These are phyloP conservation scores for Myxozyma mucilagina DNA, from an alignment of 805 yeast species.

Conservation along the genomic window DNA sequence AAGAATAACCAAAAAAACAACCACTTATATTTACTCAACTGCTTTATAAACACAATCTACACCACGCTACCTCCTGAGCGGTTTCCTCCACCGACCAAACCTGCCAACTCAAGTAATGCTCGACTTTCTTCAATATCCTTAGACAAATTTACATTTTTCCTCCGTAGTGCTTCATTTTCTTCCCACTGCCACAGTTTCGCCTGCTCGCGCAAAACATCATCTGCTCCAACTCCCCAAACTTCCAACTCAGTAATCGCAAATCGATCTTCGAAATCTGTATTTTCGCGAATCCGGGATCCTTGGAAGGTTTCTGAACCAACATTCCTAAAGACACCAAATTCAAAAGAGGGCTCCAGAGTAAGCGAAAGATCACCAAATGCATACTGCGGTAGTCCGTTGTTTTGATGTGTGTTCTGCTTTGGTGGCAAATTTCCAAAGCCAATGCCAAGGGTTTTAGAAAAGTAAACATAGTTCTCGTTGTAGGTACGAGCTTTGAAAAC, in stretches of 20 bases:
- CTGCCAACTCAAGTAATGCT: slow-evolving; percentile 84
- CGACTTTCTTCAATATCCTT: slow-evolving; percentile 55
- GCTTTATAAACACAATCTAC: slow-evolving; percentile 28
- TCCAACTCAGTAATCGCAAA: slow-evolving; percentile 74
- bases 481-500: slow-evolving; percentile 46
- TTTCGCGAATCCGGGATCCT: slow-evolving; percentile 42
- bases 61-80: slow-evolving; percentile 52
- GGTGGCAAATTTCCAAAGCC: slow-evolving; percentile 81
- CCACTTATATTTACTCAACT: not conserved
- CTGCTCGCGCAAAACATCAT: slow-evolving; percentile 75
- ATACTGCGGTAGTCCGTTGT: slow-evolving; percentile 40
- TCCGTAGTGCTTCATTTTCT: slow-evolving; percentile 74
- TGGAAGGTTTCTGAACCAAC: slow-evolving; percentile 48
- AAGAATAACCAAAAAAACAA: not conserved
- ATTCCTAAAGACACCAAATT: slow-evolving; percentile 78
- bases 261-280: slow-evolving; percentile 61
- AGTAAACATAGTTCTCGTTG: slow-evolving; percentile 54
- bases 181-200: slow-evolving; percentile 87
- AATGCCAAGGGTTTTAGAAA: slow-evolving; percentile 74
- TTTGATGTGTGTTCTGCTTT: slow-evolving; percentile 28
- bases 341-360: slow-evolving; percentile 74
- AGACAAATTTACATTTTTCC: slow-evolving; percentile 67
- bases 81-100: slow-evolving; percentile 50
- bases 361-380: slow-evolving; percentile 76
- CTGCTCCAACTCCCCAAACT: slow-evolving; percentile 90